Conservation (phyloP, 2,329 filamentous ascomycete species). For the Fusarium succisae region DNA sequence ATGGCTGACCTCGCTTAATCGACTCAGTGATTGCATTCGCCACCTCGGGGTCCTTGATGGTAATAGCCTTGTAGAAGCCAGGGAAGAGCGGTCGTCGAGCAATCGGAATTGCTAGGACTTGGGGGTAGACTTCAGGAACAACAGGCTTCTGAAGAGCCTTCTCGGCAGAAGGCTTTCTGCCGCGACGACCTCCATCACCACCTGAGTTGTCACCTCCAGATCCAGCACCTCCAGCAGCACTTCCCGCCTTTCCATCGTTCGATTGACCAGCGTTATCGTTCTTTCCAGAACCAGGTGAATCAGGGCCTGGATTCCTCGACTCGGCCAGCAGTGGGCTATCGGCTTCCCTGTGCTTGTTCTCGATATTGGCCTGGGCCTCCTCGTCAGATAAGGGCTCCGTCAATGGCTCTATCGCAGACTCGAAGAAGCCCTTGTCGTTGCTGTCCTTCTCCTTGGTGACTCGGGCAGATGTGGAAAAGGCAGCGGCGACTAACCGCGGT, state of each 20-base stretch:
- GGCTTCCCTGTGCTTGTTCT: slow-evolving; percentile 54
- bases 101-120: slow-evolving; percentile 97
- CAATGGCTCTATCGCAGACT: slow-evolving; percentile 53
- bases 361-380: slow-evolving; percentile 61
- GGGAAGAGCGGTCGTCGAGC: slow-evolving; percentile 93
- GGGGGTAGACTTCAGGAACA: slow-evolving; percentile 94
- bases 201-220: slow-evolving; percentile 64
- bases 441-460: slow-evolving; percentile 51
- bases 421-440: slow-evolving; percentile 60
- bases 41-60: slow-evolving; percentile 91
- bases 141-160: slow-evolving; percentile 85
- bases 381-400: slow-evolving; percentile 62
- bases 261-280: slow-evolving; percentile 49
- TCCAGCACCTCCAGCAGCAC: slow-evolving; percentile 64
- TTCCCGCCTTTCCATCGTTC: slow-evolving; percentile 64
- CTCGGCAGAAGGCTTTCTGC: slow-evolving; percentile 75
- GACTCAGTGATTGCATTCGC: slow-evolving; percentile 93
- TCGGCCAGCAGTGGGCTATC: slow-evolving; percentile 60
- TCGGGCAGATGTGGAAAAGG: slow-evolving; percentile 50
- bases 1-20: slow-evolving; percentile 95
- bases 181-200: slow-evolving; percentile 73
- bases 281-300: slow-evolving; percentile 58
- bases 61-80: slow-evolving; percentile 98
- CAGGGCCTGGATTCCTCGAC: slow-evolving; percentile 54
- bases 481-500: slow-evolving; percentile 42